Evolutionary conservation across 2,329 filamentous ascomycete genomes (phyloP), one percentile per base, ranked within the genome.

Genomic region (Lachnellula occidentalis): DNA sequence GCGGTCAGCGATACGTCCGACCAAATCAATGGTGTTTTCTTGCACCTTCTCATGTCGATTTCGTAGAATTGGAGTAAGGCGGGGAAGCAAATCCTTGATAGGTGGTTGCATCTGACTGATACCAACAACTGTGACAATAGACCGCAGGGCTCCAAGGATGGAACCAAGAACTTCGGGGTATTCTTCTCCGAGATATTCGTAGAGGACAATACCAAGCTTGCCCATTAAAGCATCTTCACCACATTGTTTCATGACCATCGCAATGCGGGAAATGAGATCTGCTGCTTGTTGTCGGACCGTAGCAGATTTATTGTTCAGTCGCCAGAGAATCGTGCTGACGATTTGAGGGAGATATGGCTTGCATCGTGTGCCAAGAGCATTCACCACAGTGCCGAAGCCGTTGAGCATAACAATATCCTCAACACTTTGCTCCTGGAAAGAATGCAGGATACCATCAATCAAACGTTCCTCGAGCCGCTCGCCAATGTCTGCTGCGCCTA

Each of bases 1-100:
- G 62, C 94, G 88, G 73, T 99, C 94, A 15, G 95, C 94, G 64
- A 99, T 97, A 78, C 94, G 92, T 53, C 94, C 94, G 19, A 99
- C 94, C 2, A 99, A 80, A 70, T 99, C 94, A 65, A 99, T 97
- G 0, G 94, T 97, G 73, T 99, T 99, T 68, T 99, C 94, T 71
- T 99, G 94, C 43, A 99, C 95, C 74, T 99, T 99, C 70, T 99
- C 94, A 75, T 99, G 94, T 60, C 94, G 88, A 74, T 99, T 99
- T 69, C 94, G 90, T 51, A 99, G 80, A 70, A 99, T 99, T n/a
- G 94, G 94, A 1, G 94, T 99, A 34, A 99, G 82, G 41, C 94
- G 90, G 15, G 94, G 94, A 9, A 99, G 81, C 31, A 99, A 79
- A 69, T 99, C 95, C 70, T 92, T 92, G 76, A 99, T 97, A 2